phyloP scores from a whole-genome alignment of 352 stramenopile species.

The Phytophthora rubi region DNA sequence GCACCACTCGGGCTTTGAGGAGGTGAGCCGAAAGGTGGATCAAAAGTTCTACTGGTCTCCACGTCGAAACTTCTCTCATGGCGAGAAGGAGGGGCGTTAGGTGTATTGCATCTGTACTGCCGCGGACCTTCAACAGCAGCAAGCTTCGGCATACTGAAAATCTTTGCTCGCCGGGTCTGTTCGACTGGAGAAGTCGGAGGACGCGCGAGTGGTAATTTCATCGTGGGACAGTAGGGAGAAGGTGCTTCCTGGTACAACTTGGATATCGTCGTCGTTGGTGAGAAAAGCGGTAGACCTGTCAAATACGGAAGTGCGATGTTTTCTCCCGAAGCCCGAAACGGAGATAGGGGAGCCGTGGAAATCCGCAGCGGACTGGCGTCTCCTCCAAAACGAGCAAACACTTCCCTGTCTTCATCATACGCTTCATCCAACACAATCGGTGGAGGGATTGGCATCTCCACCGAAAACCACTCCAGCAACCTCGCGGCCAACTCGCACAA shows the following conservation, averaged over 20 bases:
- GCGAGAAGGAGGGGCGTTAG: slow-evolving; percentile 45
- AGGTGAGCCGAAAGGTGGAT: slow-evolving; percentile 40
- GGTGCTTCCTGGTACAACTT: slow-evolving; percentile 53
- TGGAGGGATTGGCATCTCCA: slow-evolving; percentile 63
- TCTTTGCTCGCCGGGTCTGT: slow-evolving; percentile 50
- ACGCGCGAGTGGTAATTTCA: slow-evolving; percentile 51
- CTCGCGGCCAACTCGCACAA: slow-evolving; percentile 51
- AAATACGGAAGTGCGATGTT: slow-evolving; percentile 47
- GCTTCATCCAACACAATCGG: slow-evolving; percentile 50
- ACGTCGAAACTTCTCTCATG: slow-evolving; percentile 9
- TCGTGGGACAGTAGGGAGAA: slow-evolving; percentile 57
- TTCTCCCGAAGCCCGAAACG: slow-evolving; percentile 12
- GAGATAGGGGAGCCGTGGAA: slow-evolving; percentile 7
- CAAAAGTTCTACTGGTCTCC: slow-evolving; percentile 19
- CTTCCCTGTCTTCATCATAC: slow-evolving; percentile 5
- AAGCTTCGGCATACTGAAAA: slow-evolving; percentile 76
- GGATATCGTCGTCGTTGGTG: slow-evolving; percentile 68
- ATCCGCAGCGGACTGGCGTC: slow-evolving; percentile 7
- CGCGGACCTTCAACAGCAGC: slow-evolving; percentile 52
- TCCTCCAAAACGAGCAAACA: neutral
- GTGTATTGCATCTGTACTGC: slow-evolving; percentile 56
- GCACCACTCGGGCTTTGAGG: slow-evolving; percentile 38
- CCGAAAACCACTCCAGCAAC: slow-evolving; percentile 52
- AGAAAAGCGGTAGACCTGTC: slow-evolving; percentile 39
- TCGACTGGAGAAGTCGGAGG: slow-evolving; percentile 53